These are phyloP conservation scores for Aureobasidium pullulans DNA, from an alignment of 2,329 filamentous ascomycete species.

Conservation along the genomic window DNA sequence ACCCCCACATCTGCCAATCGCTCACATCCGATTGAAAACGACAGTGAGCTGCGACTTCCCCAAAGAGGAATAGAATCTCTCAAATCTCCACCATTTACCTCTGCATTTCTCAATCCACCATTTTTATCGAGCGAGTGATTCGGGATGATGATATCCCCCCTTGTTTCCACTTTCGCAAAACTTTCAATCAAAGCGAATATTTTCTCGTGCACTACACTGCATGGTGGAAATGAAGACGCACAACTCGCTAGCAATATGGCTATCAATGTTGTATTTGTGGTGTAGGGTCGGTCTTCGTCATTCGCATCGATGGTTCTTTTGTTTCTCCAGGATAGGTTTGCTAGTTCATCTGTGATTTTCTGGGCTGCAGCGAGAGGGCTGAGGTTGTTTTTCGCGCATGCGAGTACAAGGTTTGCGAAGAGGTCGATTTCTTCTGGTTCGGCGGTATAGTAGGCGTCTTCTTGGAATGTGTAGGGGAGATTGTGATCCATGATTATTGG, in stretches of 20 bases:
- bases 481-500: too few relatives aligned
- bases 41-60: not conserved
- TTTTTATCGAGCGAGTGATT: not conserved
- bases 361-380: not conserved
- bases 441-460: not conserved
- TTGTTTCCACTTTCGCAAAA: not conserved
- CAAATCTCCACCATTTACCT: not conserved
- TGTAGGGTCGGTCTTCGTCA: not conserved
- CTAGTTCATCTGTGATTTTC: not conserved
- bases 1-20: not conserved
- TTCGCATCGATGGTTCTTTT: too few relatives aligned
- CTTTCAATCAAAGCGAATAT: not conserved
- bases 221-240: not conserved
- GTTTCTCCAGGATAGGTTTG: too few relatives aligned
- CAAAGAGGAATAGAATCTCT: not conserved
- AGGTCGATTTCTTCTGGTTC: not conserved
- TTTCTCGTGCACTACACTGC: not conserved
- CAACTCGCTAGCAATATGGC: not conserved
- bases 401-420: not conserved
- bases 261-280: not conserved
- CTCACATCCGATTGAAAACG: not conserved
- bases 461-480: not conserved
- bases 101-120: not conserved
- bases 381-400: not conserved
- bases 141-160: too few relatives aligned